Evolutionary conservation across 176 grass and related monocot genomes (phyloP), one percentile per base, ranked within the genome.

Genomic region (Musa itinerans): DNA sequence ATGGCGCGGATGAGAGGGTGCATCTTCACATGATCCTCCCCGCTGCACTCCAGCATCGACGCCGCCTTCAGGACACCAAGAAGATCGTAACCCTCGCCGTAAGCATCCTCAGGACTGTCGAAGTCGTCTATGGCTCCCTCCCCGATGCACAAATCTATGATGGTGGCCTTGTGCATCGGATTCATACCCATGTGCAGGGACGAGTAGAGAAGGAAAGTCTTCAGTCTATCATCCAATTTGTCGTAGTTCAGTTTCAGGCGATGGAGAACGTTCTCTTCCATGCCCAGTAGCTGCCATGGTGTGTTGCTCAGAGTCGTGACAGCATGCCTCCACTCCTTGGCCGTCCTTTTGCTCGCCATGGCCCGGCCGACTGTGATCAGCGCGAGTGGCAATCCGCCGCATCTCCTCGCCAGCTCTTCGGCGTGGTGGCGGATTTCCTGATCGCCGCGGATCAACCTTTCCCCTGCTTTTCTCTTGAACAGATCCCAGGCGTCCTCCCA

Each of bases 401-500:
- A 72, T 21, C 51, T 5, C 20, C 12, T 8, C 19, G 69, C 48
- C 9, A 72, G 8, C 15, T 52, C 69, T 16, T 53, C n/a, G 48
- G 69, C 69, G 19, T 52, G 43, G 19, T 19, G 48, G 19, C 21
- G 48, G 43, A 72, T 72, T 9, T 52, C 48, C 9, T 7, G 19
- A 50, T 53, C 51, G 8, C 17, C 9, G 19, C 16, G 17, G 17
- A 72, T 10, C 14, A 72, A n/a, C 17, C 51, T 12, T 12, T 53
- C 50, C 8, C 69, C 69, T 16, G 51, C 50, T 50, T 72, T 72
- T 20, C 0, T 22, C 69, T 53, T 53, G 20, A 72, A 72, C 17
- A 72, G 50, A 11, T 22, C n/a, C 69, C 69, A 72, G 17, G 69
- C 69, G 48, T 72, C 50, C 50, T 72, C 48, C 48, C 51, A 53